These are phyloP conservation scores for Danielia oregonensis DNA, from an alignment of 805 yeast genomes.

Conservation along the genomic window DNA sequence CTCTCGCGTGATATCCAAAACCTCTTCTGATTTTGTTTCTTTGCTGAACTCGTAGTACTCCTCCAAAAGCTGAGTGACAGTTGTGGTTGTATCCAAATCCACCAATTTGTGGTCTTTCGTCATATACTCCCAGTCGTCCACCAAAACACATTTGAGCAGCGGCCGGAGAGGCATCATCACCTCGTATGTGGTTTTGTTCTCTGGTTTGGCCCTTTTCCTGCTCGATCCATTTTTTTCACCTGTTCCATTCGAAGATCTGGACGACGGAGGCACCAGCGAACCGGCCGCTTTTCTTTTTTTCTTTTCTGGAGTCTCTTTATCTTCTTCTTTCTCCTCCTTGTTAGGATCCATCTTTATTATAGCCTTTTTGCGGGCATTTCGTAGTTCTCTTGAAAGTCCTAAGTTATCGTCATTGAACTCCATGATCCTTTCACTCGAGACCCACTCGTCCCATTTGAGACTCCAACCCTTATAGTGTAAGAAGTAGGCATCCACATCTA, in stretches of 20 bases:
- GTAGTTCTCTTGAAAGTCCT: conserved; percentile 28
- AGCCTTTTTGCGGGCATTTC: conserved; percentile 17
- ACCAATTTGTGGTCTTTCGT: conserved; percentile 77
- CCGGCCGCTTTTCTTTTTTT: conserved; percentile 6
- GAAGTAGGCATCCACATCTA: conserved; percentile 45
- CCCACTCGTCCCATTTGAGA: conserved; percentile 97
- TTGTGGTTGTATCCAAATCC: conserved; percentile 55
- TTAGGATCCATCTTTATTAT: conserved; percentile 15
- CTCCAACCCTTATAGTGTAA: conserved; percentile 97
- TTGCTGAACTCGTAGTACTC: conserved; percentile 42
- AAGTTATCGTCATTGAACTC: conserved; percentile 67
- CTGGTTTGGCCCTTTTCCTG: conserved; percentile 9
- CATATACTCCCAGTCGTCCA: conserved; percentile 90
- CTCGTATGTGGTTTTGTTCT: conserved; percentile 36
- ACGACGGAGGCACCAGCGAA: conserved; percentile 5
- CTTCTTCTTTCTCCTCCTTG: conserved; percentile 10
- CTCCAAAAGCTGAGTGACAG: conserved; percentile 51
- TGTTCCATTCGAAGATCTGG: not conserved
- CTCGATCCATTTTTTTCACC: conserved; percentile 3
- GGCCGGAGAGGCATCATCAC: conserved; percentile 60
- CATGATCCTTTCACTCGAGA: conserved; percentile 61
- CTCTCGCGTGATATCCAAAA: conserved; percentile 48
- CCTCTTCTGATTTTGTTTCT: conserved; percentile 6
- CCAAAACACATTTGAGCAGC: conserved; percentile 63
- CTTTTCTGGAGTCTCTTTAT: conserved; percentile 3